phyloP scores from a whole-genome alignment of 1,284 basidiomycete species.

The Cryptococcus wingfieldii region DNA sequence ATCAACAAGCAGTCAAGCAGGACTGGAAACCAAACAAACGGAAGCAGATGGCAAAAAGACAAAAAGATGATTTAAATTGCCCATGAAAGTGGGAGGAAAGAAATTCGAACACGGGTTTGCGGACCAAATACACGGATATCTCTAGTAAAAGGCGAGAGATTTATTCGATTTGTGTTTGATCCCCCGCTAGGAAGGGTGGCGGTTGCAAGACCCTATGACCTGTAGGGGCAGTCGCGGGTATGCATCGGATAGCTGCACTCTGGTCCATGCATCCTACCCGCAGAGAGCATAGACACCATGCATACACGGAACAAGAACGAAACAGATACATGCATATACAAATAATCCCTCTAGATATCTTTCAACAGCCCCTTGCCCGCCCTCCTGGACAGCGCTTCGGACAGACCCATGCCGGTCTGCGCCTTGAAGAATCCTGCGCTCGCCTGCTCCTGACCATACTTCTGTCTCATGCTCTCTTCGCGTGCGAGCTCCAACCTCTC shows the following conservation, averaged over 20 bases:
- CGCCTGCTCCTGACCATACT: conserved; percentile 42
- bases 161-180: conserved; percentile 17
- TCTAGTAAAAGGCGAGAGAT: conserved; percentile 27
- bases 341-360: conserved; percentile 27
- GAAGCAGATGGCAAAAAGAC: background rate
- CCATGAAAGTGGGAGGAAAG: conserved; percentile 16
- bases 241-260: too few relatives aligned
- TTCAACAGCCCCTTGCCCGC: conserved; percentile 44
- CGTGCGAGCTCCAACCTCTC: conserved; percentile 29
- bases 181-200: conserved; percentile 3
- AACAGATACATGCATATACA: background rate
- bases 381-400: conserved; percentile 40
- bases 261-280: too few relatives aligned
- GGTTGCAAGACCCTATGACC: too few relatives aligned
- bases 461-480: conserved; percentile 34
- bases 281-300: background rate
- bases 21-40: background rate
- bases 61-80: conserved; percentile 3
- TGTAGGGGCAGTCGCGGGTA: too few relatives aligned
- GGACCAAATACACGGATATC: conserved; percentile 18
- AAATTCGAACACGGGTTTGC: conserved; percentile 22
- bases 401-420: conserved; percentile 41
- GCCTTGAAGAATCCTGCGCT: conserved; percentile 44
- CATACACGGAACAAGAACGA: background rate
- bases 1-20: too few relatives aligned